Base-by-base conservation (phyloP, 495 filamentous ascomycete species). In the Podospora tetraspora region DNA sequence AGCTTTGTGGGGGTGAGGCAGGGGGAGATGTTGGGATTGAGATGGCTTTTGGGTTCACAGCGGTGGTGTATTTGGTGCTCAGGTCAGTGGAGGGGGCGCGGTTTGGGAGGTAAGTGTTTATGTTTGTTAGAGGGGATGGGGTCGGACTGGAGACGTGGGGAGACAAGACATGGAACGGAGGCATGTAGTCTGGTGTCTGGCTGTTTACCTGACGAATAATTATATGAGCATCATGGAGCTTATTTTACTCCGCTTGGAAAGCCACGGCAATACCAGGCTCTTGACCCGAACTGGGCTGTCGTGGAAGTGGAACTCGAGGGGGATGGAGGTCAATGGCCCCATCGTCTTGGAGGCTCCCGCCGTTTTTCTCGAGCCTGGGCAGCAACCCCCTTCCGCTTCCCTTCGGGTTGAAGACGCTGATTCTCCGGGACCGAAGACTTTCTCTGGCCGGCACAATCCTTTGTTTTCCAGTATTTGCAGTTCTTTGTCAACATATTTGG, bases 1-100 rank as follows among this genome's bases (percentile, higher is more conserved):
- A 81, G 64, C 79, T 87, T 30, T 88, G 87, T 60, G 90, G 90
- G 24, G 76, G 79, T 3, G 78, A 76, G 2, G 85, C 72, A 70
- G 90, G 89, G 32, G 92, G 90, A 37, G 92, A 95, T 81, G 76
- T 93, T 2, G 91, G 90, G 0, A 93, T 93, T 75, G 89, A 92
- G 80, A 69, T 93, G 29, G 91, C 82, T 0, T 89, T 90, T 74
- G 75, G 71, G 11, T 90, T 90, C 66, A 69, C 82, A 22, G 74
- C 79, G 0, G 37, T 82, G 16, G 76, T 73, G 24, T 90, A 86
- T 74, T 43, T 79, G 19, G 70, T 73, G 3, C 66, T 88, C 62
- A 78, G 88, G 75, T 64, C 69, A 56, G 72, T 87, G 13, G 89
- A 91, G 82, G 80, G 77, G 75, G 84, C 76, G 71, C 73, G 79